phyloP scores from a whole-genome alignment of 257 asterid genomes.

The Plantago ovata region DNA sequence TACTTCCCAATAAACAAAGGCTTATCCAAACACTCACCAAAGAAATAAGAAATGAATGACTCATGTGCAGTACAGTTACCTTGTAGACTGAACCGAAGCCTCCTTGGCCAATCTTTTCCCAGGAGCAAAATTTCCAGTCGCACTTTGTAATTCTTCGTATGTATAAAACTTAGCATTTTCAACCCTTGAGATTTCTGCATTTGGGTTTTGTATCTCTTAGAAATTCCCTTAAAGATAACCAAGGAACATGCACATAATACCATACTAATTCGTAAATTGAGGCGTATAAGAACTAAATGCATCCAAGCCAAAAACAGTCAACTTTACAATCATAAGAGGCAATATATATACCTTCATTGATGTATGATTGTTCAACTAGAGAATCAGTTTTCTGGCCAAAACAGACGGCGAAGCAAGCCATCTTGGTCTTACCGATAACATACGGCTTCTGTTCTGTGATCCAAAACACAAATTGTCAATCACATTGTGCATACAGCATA shows the following conservation, averaged over 20 bases:
- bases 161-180: constrained; percentile 48
- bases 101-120: constrained; percentile 76
- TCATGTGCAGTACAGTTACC: constrained; percentile 38
- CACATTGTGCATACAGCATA: not conserved
- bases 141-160: constrained; percentile 56
- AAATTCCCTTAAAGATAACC: constrained; percentile 8
- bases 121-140: constrained; percentile 56
- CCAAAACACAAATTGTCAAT: not conserved
- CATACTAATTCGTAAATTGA: not conserved
- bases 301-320: not conserved
- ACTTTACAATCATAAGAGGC: constrained; percentile 6
- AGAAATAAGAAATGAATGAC: constrained; percentile 1
- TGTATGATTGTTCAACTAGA: constrained; percentile 26
- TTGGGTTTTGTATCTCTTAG: constrained; percentile 24
- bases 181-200: constrained; percentile 60
- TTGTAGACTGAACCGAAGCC: constrained; percentile 90
- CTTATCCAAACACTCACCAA: not conserved
- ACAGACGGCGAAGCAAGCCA: constrained; percentile 51
- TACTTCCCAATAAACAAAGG: not conserved
- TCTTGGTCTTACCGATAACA: constrained; percentile 28
- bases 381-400: constrained; percentile 28
- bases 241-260: not conserved
- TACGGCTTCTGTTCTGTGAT: not conserved
- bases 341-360: constrained; percentile 51
- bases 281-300: constrained; percentile 3